These are phyloP conservation scores for Brettanomyces custersianus DNA, from an alignment of 805 yeast genomes.

Conservation along the genomic window DNA sequence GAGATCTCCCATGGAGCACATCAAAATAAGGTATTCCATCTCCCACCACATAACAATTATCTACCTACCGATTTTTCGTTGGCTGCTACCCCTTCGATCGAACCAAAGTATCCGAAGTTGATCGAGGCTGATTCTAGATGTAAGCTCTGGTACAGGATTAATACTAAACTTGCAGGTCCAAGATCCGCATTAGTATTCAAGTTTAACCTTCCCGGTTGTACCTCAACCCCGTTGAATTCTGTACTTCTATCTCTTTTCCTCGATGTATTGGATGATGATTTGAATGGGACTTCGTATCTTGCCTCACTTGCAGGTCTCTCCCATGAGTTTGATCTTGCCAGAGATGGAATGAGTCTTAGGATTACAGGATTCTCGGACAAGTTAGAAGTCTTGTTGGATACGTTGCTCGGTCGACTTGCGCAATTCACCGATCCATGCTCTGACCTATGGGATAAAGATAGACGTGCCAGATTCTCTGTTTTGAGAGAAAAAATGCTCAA, in stretches of 20 bases:
- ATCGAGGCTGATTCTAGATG: slow-evolving; percentile 41
- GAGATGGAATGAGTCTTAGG: slow-evolving; percentile 63
- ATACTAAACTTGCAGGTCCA: slow-evolving; percentile 84
- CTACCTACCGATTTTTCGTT: slow-evolving; percentile 66
- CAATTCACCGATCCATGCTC: slow-evolving; percentile 26
- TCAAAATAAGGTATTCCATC: slow-evolving; percentile 27
- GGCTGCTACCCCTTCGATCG: slow-evolving; percentile 36
- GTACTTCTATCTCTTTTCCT: slow-evolving; percentile 54
- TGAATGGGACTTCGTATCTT: slow-evolving; percentile 71
- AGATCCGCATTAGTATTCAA: slow-evolving; percentile 63
- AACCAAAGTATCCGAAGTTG: slow-evolving; percentile 45
- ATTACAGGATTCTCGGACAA: slow-evolving; percentile 83
- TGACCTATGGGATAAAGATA: slow-evolving; percentile 24
- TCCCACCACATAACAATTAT: slow-evolving; percentile 72
- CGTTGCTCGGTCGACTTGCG: slow-evolving; percentile 47
- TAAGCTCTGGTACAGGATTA: slow-evolving; percentile 82
- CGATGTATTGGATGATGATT: slow-evolving; percentile 65
- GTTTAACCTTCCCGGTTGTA: slow-evolving; percentile 57
- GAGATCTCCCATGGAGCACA: not conserved
- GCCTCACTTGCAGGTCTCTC: slow-evolving; percentile 76
- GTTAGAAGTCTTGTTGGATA: slow-evolving; percentile 49
- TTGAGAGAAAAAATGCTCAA: slow-evolving; percentile 56
- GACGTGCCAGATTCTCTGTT: slow-evolving; percentile 52
- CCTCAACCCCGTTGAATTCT: slow-evolving; percentile 47
- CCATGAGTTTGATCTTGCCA: slow-evolving; percentile 45